Base-by-base conservation (phyloP, 2,329 filamentous ascomycete genomes). In the Xylaria sp. region DNA sequence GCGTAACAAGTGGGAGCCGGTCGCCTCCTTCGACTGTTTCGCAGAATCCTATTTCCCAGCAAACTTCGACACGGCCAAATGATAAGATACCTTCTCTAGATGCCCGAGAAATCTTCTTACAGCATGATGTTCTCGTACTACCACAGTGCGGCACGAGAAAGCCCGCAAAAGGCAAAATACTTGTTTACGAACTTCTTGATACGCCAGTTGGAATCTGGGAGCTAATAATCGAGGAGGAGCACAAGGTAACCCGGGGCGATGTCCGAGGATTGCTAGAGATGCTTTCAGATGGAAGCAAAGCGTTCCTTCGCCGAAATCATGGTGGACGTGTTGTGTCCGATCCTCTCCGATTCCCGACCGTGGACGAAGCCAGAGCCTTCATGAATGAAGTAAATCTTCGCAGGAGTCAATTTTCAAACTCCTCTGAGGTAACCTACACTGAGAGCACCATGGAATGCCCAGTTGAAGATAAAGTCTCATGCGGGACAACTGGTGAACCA, bases 121-220 rank as follows among this genome's bases (percentile, higher is more conserved):
- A 38, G 17, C 48, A 65, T 13, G 17, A 65, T 5, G 38, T 66
- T 20, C n/a, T 56, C 28, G 54, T 69, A 20, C 13, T 28, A 42
- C 49, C 63, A n/a, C 38, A 44, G 6, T 42, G 31, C 28, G 67
- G 57, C 23, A 15, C 15, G 13, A 17, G 49, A 23, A 66, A 63
- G 38, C 44, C 13, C 10, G 3, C 28, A 3, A 28, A 20, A 1
- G 72, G 69, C 13, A 46, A 15, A 23, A 44, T 74, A 13, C 36
- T 56, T 15, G 33, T 75, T 20, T 73, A 74, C 33, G 65, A 66
- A 57, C 56, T 59, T 40, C n/a, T 63, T 20, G 36, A 63, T 7
- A 54, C 23, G 11, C 26, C 38, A 15, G n/a, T 67, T 26, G 56
- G 68, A 10, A 28, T 74, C 13, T 74, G 74, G 69, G 72, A 74